Conservation (phyloP, 805 yeast genomes). For the Candida maris region DNA sequence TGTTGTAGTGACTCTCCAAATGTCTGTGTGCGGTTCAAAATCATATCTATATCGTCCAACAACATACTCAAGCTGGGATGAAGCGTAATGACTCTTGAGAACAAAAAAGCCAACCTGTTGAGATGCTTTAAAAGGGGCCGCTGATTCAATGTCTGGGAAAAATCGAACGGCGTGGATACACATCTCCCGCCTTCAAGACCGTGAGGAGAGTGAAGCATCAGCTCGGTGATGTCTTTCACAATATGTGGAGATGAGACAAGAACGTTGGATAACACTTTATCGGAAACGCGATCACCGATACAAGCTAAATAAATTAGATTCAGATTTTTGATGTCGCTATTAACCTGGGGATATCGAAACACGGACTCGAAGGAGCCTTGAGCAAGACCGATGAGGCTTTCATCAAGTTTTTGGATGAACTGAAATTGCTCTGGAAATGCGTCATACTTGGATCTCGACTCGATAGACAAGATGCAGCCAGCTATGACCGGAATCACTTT, state of each 20-base stretch:
- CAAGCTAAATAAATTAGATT: constrained; percentile 17
- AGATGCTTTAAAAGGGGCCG: constrained; percentile 47
- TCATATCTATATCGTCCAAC: constrained; percentile 20
- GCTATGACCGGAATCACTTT: constrained; percentile 45
- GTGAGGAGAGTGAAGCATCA: constrained; percentile 19
- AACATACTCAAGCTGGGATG: constrained; percentile 13
- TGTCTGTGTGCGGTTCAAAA: constrained; percentile 24
- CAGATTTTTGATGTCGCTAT: constrained; percentile 14
- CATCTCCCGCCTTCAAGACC: constrained; percentile 23
- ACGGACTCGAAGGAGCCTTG: constrained; percentile 10
- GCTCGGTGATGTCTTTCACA: constrained; percentile 12
- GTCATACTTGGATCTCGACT: constrained; percentile 21
- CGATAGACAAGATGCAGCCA: constrained; percentile 41
- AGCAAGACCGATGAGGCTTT: constrained; percentile 8
- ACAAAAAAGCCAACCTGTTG: constrained; percentile 44
- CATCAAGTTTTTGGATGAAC: constrained; percentile 22
- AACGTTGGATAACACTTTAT: constrained; percentile 6
- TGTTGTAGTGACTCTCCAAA: constrained; percentile 27
- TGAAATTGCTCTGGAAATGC: constrained; percentile 24
- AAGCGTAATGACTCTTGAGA: constrained; percentile 15
- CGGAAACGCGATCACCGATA: constrained; percentile 11
- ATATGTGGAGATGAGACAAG: constrained; percentile 15
- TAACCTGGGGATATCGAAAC: constrained; percentile 2
- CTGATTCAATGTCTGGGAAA: constrained; percentile 3
- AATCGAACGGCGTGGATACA: not conserved